Percentiles rank a stretch among this genome's conserved stretches.
Evolutionary conservation across 352 stramenopile genomes (phyloP).

Genomic region (Phytopythium mirpurense): DNA sequence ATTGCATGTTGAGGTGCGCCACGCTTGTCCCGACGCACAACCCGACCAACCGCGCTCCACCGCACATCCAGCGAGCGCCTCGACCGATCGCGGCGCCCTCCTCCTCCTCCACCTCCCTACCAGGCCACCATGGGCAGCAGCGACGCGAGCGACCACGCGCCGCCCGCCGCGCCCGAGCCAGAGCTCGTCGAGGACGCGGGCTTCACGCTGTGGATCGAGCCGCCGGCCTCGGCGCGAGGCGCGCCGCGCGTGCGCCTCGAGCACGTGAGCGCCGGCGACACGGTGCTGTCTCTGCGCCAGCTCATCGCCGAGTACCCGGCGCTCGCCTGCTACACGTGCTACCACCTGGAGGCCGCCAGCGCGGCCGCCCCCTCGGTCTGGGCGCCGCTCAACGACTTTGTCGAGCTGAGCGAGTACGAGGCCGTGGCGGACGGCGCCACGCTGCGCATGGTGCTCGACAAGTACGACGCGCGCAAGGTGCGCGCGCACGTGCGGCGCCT

Average conservation of each 20-base stretch:
- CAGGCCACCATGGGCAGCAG: constrained; percentile 23
- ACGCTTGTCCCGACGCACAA: background rate
- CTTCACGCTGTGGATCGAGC: constrained; percentile 54
- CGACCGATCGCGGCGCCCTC: too few species aligned
- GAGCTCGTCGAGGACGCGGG: constrained; percentile 31
- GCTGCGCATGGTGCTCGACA: constrained; percentile 82
- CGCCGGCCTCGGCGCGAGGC: constrained; percentile 19
- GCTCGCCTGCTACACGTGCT: constrained; percentile 84
- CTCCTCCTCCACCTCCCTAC: too few species aligned
- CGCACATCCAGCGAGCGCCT: too few species aligned
- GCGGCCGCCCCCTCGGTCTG: constrained; percentile 18
- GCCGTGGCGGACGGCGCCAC: constrained; percentile 51
- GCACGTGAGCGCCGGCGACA: constrained; percentile 67
- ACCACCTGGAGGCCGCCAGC: constrained; percentile 62
- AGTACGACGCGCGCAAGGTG: constrained; percentile 84
- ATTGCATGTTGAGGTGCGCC: background rate
- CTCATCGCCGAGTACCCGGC: constrained; percentile 77
- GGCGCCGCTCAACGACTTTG: constrained; percentile 76
- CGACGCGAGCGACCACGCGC: constrained; percentile 7
- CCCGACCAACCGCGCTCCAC: too few species aligned
- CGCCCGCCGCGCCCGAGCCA: background rate
- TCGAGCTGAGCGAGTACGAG: constrained; percentile 83
- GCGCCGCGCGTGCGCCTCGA: constrained; percentile 51
- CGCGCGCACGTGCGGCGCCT: constrained; percentile 79
- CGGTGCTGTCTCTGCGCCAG: constrained; percentile 77